Percentiles rank a stretch among this genome's conserved stretches.
These are phyloP conservation scores for Wickerhamiella spandovensis DNA, from an alignment of 805 yeast genomes.

Conservation along the genomic window DNA sequence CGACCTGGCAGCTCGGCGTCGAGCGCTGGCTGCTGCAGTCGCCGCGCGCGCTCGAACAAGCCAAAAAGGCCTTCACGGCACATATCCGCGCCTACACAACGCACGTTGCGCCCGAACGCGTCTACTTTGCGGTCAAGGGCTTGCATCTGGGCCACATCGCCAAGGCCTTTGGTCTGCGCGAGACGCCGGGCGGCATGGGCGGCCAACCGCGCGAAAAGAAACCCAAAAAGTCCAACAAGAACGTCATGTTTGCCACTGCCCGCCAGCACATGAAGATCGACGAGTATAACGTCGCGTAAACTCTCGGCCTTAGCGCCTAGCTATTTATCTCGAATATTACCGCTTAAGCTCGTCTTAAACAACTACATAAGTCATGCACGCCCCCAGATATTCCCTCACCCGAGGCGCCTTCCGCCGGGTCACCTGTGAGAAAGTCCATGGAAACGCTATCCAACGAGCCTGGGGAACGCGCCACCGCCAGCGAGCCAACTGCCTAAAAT, in stretches of 20 bases:
- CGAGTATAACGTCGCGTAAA: constrained; percentile 14
- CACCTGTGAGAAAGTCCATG: too few relatives aligned
- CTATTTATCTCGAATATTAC: too few relatives aligned
- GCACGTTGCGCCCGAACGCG: constrained; percentile 69
- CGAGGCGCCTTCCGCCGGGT: too few relatives aligned
- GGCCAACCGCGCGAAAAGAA: constrained; percentile 6
- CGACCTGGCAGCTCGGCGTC: constrained; percentile 85
- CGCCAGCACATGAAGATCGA: constrained; percentile 12
- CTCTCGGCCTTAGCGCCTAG: too few relatives aligned
- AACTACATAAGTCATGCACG: too few relatives aligned
- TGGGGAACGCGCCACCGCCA: too few relatives aligned
- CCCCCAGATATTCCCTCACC: too few relatives aligned
- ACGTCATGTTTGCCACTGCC: constrained; percentile 16
- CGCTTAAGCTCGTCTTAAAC: neutral
- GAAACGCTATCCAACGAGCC: too few relatives aligned
- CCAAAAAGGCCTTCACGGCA: constrained; percentile 71
- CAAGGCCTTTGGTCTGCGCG: constrained; percentile 86
- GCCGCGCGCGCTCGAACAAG: constrained; percentile 41
- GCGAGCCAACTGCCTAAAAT: too few relatives aligned
- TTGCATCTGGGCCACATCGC: constrained; percentile 94
- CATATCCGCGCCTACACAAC: constrained; percentile 95
- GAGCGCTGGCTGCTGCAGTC: constrained; percentile 82
- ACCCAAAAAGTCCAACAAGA: constrained; percentile 11
- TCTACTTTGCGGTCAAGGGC: constrained; percentile 62
- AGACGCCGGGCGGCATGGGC: constrained; percentile 58